Conservation (phyloP, 352 stramenopile genomes). For the Pythium angustatum region DNA sequence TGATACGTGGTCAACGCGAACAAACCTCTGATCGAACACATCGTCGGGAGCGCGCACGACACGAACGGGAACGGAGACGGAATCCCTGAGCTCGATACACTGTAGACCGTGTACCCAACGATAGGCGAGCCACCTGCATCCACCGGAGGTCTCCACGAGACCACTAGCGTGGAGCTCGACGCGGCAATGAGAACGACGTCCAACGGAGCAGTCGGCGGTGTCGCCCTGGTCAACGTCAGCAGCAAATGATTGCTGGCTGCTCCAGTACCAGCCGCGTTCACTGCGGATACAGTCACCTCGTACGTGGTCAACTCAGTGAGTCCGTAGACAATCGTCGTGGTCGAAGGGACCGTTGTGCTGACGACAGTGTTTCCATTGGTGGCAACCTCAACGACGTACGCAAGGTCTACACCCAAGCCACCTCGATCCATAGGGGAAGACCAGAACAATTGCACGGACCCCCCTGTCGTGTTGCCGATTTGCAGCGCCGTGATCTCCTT, state of each 20-base stretch:
- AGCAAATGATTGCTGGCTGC: constrained; percentile 26
- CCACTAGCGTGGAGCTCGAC: constrained; percentile 42
- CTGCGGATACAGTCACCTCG: constrained; percentile 33
- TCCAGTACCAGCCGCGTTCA: constrained; percentile 38
- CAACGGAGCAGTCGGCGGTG: constrained; percentile 31
- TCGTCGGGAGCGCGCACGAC: constrained; percentile 30
- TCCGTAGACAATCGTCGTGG: constrained; percentile 37
- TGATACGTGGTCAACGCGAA: constrained; percentile 43
- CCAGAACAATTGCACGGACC: constrained; percentile 47
- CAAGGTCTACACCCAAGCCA: constrained; percentile 27
- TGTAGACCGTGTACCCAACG: constrained; percentile 53
- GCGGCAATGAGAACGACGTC: constrained; percentile 35
- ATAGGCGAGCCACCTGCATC: constrained; percentile 51
- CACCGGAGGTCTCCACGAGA: constrained; percentile 48
- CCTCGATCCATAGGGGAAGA: constrained; percentile 42
- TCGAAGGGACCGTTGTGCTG: constrained; percentile 4
- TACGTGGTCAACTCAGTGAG: constrained; percentile 55
- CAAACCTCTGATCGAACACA: constrained; percentile 46
- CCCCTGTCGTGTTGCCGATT: constrained; percentile 35
- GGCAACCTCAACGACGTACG: constrained; percentile 35
- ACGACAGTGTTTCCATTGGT: constrained; percentile 9
- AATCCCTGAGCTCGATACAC: constrained; percentile 16
- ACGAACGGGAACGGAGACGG: constrained; percentile 30
- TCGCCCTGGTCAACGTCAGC: constrained; percentile 30
- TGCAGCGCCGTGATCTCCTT: constrained; percentile 41